phyloP scores from a whole-genome alignment of 306 rosid genomes.

The Datisca glomerata region DNA sequence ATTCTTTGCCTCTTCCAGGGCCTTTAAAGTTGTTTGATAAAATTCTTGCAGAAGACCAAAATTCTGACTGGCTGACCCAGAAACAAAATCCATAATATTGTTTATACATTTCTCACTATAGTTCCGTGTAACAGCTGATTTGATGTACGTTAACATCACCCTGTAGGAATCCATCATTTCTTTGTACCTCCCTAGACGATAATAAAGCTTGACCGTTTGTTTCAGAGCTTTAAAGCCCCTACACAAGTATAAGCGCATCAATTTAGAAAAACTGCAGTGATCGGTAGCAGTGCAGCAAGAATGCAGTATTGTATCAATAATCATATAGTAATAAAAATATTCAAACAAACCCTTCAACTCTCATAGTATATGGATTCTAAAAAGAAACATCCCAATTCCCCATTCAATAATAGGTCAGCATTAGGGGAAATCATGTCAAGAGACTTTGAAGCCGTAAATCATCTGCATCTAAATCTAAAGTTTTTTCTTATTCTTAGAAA shows the following conservation, averaged over 20 bases:
- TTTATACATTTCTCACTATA: constrained; percentile 97
- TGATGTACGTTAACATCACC: constrained; percentile 98
- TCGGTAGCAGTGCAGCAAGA: too few species aligned
- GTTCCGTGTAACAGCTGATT: constrained; percentile 87
- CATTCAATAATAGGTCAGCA: too few species aligned
- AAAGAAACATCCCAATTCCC: too few species aligned
- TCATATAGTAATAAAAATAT: too few species aligned
- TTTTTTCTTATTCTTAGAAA: too few species aligned
- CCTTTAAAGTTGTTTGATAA: constrained; percentile 85
- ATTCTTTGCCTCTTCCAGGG: constrained; percentile 97
- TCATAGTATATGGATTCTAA: too few species aligned
- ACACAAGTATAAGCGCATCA: neutral
- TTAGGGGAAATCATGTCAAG: too few species aligned
- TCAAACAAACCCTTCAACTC: too few species aligned
- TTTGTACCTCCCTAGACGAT: constrained; percentile 77
- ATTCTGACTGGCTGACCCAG: constrained; percentile 96
- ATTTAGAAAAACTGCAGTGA: too few species aligned
- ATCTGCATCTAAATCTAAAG: too few species aligned
- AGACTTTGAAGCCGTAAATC: too few species aligned
- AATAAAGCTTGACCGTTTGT: constrained; percentile 93
- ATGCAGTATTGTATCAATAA: too few species aligned
- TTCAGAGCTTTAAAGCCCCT: constrained; percentile 98
- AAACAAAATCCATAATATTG: constrained; percentile 94
- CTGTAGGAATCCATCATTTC: constrained; percentile 97
- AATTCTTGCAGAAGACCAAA: constrained; percentile 86